A percentile compares a stretch with the other conserved stretches of the same genome.
Evolutionary conservation across 2,329 filamentous ascomycete species (phyloP).

Genomic region (Seiridium unicorne): DNA sequence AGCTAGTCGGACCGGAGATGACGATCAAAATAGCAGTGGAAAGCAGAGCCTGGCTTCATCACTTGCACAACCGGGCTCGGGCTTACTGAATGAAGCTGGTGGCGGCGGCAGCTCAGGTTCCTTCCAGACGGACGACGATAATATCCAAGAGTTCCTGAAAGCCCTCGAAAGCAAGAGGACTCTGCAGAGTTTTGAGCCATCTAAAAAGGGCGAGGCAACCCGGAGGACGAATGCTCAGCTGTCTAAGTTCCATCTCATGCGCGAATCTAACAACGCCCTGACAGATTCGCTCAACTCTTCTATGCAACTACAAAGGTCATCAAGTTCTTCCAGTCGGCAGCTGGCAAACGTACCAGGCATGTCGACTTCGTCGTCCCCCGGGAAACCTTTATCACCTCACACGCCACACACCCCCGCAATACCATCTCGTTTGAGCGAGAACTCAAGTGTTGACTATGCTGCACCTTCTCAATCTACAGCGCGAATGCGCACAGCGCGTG

Average conservation of each 20-base stretch:
- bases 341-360: conserved; percentile 63
- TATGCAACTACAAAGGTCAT: conserved; percentile 78
- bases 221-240: conserved; percentile 78
- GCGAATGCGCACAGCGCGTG: conserved; percentile 21
- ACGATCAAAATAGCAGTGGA: conserved; percentile 79
- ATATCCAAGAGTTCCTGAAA: conserved; percentile 91
- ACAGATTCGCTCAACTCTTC: conserved; percentile 95
- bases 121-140: conserved; percentile 77
- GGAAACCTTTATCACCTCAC: conserved; percentile 84
- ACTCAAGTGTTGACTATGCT: conserved; percentile 74
- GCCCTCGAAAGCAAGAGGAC: conserved; percentile 85
- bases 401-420: conserved; percentile 93
- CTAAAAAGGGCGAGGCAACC: conserved; percentile 66
- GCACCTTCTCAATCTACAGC: conserved; percentile 24
- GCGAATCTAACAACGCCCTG: conserved; percentile 82
- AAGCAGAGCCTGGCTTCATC: conserved; percentile 73
- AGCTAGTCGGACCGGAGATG: conserved; percentile 63
- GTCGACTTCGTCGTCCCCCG: conserved; percentile 84
- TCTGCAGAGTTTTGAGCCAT: conserved; percentile 72
- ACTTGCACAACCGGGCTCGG: conserved; percentile 71
- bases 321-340: conserved; percentile 67
- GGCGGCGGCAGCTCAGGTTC: conserved; percentile 66
- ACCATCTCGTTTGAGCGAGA: conserved; percentile 88
- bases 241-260: conserved; percentile 83
- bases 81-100: conserved; percentile 69